Conservation (phyloP, 2,329 filamentous ascomycete species). For the Cladosporium sp. region DNA sequence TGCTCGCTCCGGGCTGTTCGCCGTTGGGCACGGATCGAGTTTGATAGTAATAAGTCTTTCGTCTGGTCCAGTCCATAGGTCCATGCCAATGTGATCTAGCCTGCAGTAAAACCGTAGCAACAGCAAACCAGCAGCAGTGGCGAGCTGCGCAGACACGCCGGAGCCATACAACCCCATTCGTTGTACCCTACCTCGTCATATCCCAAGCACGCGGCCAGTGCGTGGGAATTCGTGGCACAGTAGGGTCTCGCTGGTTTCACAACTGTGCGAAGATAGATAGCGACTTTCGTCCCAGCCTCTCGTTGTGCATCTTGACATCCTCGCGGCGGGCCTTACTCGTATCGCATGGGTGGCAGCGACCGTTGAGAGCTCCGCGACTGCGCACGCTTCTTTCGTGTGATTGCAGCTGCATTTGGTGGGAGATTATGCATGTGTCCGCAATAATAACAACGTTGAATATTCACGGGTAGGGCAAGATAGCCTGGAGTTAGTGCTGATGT, state of each 20-base stretch:
- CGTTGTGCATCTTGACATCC: constrained; percentile 1
- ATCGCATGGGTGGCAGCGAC: neutral
- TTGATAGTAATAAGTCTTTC: neutral
- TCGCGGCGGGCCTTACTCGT: neutral
- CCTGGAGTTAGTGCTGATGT: neutral
- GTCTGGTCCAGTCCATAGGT: neutral
- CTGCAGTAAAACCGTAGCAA: neutral
- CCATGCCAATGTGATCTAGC: neutral
- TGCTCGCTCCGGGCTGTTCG: neutral
- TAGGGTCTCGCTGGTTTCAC: constrained; percentile 12
- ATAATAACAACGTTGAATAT: neutral
- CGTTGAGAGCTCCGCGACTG: neutral
- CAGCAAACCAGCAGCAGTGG: neutral
- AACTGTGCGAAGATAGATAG: neutral
- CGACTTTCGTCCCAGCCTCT: constrained; percentile 16
- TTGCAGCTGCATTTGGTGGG: neutral
- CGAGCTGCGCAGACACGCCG: neutral
- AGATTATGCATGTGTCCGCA: neutral
- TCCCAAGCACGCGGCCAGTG: constrained; percentile 4
- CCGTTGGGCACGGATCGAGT: neutral
- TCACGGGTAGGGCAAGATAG: neutral
- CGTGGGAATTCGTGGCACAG: constrained; percentile 8
- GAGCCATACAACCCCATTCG: neutral
- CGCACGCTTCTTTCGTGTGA: neutral
- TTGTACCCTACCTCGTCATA: neutral